Base-by-base conservation (phyloP, 371 early-diverging fungal genomes). In the Choanephora cucurbitarum region DNA sequence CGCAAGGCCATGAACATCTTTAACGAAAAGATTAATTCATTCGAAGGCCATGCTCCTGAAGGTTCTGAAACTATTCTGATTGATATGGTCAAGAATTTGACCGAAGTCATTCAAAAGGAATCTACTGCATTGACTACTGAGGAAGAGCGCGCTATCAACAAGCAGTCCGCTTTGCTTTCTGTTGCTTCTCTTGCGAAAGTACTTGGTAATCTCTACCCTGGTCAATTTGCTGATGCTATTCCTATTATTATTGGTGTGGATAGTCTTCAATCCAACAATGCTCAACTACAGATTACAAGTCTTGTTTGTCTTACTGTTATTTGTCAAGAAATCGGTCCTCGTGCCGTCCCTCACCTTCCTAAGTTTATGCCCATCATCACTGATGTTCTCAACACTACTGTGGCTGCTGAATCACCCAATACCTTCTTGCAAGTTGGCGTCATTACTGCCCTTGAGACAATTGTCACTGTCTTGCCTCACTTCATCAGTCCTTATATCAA, bases 401-500 rank as follows among this genome's bases (percentile, higher is more conserved):
- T 72, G 19, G 48, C 70, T 11, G 73, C 60, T 11, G 73, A 70
- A 19, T 58, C 49, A 5, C 70, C 75, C 8, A 72, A 71, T 18
- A 46, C 42, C 9, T 55, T 73, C 37, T 61, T 90, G 14, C 81
- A 86, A 46, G 58, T 90, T 41, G 82, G 84, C 34, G 87, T 84
- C 13, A 68, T 95, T 49, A 76, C 80, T n/a, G 78, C 87, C 13
- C 62, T 95, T 43, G 91, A 86, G 55, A 80, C 84, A 0, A 77
- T 92, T 40, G 79, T 93, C 47, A 76, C 75, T 52, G 82, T 81
- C 42, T 64, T 94, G 65, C 88, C 94, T 21, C 87, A 90, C 58
- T 96, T 96, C 67, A 66, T 94, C 60, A 87, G 90, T 59, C 91
- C 95, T 5, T 94, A 89, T 54, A 63, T 92, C 23, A 65, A 75